These are phyloP conservation scores for Carpinus fangiana DNA, from an alignment of 306 rosid species.

Conservation along the genomic window DNA sequence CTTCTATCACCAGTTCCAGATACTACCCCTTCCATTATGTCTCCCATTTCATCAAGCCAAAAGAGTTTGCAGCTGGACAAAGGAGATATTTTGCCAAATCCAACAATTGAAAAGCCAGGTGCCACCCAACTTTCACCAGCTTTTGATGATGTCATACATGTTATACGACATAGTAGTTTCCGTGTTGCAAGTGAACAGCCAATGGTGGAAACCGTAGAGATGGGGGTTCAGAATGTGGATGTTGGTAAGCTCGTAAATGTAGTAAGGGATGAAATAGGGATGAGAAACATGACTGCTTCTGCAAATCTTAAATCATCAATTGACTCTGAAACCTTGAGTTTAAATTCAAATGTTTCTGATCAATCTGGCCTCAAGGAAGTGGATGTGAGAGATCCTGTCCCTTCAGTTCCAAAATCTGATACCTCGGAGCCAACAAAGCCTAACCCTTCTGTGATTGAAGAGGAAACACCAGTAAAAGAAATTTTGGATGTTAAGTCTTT, in stretches of 20 bases:
- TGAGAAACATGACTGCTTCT: slow-evolving; percentile 46
- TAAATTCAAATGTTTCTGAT: slow-evolving; percentile 47
- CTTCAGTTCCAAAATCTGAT: slow-evolving; percentile 46
- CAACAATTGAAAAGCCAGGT: slow-evolving; percentile 51
- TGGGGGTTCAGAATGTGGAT: slow-evolving; percentile 87
- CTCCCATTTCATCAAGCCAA: slow-evolving; percentile 46
- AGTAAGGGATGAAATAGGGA: slow-evolving; percentile 73
- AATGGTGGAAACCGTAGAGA: slow-evolving; percentile 71
- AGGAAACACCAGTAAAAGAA: slow-evolving; percentile 66
- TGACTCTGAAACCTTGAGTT: slow-evolving; percentile 53
- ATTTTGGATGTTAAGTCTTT: slow-evolving; percentile 79
- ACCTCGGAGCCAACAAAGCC: slow-evolving; percentile 48
- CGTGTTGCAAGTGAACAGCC: slow-evolving; percentile 91
- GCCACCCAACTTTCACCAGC: slow-evolving; percentile 76
- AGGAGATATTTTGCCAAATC: slow-evolving; percentile 45
- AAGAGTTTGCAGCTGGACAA: slow-evolving; percentile 52
- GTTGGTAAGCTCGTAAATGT: slow-evolving; percentile 74
- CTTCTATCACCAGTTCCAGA: slow-evolving; percentile 54
- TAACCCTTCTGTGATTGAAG: slow-evolving; percentile 48
- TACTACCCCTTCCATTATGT: slow-evolving; percentile 35
- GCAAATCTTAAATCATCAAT: slow-evolving; percentile 46
- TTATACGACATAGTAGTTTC: slow-evolving; percentile 93
- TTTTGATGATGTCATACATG: slow-evolving; percentile 93
- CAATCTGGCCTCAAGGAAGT: slow-evolving; percentile 49
- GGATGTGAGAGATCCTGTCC: slow-evolving; percentile 38